Base-by-base conservation (phyloP, 1,284 basidiomycete genomes). In the Serendipita sp. region DNA sequence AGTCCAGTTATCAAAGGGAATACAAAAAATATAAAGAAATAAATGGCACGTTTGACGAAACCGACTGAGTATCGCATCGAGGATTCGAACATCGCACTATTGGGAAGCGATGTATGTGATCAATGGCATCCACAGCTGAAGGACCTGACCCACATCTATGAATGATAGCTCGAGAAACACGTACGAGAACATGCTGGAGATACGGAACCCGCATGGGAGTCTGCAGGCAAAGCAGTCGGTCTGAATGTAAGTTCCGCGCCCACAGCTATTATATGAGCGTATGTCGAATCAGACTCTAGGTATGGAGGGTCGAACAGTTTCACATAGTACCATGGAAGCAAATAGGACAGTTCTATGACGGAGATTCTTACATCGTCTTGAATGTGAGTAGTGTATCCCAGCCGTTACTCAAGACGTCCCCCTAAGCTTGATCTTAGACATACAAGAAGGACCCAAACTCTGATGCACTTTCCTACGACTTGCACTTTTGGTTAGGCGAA, bases 401-500 rank as follows among this genome's bases (percentile, higher is more conserved):
- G 29, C 17, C 30, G 42, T 30, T 41, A 44, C 58, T 61, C 41
- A 12, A 41, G 43, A 32, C 15, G 32, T n/a, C 53, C 61, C 13
- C 32, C 50, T 22, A 45, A 63, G 50, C 30, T 38, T 38, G 38
- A 13, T 34, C 8, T 22, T 34, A 79, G 79, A 79, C 81, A 2
- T 84, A 82, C 71, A 82, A 80, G 71, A 76, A 77, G 61, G 72
- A 73, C 3, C 76, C 78, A 4, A 75, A 82, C 22, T 68, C 75
- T 3, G 71, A 78, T 32, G 70, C 74, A 2, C 70, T 84, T 3
- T 78, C 77, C 0, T 82, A 81, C 66, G 77, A 85, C 69, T 73
- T 85, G 15, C 82, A 84, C 69, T 85, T 85, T 70, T 85, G 83
- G 84, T 73, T 85, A 2, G 82, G 84, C 1, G 70, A 75, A 60